Percentiles rank a stretch among this genome's conserved stretches.
Conservation (phyloP, 768 basidiomycete species). For the Rhizopogon sp. region DNA sequence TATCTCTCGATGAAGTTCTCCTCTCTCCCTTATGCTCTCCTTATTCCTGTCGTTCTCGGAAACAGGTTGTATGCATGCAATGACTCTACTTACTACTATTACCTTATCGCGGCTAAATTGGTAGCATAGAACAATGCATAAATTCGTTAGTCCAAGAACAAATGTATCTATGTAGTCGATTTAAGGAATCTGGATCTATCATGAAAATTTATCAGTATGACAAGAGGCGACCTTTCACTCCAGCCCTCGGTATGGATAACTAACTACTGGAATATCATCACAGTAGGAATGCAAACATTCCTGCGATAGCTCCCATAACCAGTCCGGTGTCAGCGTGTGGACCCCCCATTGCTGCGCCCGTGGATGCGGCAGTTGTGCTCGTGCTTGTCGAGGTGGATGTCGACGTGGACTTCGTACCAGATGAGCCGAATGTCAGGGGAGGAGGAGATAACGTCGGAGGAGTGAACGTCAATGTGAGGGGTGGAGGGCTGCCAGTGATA, state of each 20-base stretch:
- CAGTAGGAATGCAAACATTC: background rate
- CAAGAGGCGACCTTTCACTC: no score
- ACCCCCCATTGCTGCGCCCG: background rate
- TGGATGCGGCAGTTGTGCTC: background rate
- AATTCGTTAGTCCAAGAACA: background rate
- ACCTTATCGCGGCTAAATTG: background rate
- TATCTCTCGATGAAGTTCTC: background rate
- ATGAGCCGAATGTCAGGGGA: background rate
- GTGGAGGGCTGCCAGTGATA: background rate
- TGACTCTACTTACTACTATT: background rate
- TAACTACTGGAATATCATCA: background rate
- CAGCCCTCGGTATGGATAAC: background rate
- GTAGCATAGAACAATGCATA: background rate
- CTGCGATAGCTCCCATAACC: constrained; percentile 3
- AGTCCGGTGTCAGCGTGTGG: background rate
- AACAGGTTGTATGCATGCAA: background rate
- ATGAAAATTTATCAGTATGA: no score
- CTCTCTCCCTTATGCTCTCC: background rate
- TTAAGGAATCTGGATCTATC: no score
- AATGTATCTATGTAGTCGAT: no score
- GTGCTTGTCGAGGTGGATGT: no score
- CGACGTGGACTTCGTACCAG: background rate
- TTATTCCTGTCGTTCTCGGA: background rate
- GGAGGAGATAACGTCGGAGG: background rate
- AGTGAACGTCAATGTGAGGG: background rate